These are phyloP conservation scores for Asterophora lycoperdoides DNA, from an alignment of 768 basidiomycete species.

Conservation along the genomic window DNA sequence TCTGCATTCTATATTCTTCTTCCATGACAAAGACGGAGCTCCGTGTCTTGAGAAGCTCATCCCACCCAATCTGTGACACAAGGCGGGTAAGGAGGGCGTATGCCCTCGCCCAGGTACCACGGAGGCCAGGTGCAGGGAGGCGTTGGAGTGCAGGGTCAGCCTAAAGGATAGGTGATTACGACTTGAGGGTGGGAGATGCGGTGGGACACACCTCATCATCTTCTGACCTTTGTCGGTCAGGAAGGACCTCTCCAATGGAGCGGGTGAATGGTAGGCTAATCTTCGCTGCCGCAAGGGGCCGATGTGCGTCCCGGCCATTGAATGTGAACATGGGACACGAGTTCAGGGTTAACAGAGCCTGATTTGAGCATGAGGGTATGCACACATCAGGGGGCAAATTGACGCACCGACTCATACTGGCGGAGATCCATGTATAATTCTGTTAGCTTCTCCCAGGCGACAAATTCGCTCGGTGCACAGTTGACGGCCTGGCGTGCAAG, in stretches of 20 bases:
- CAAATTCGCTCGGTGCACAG: constrained; percentile 97
- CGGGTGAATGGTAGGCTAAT: constrained; percentile 85
- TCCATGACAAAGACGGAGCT: constrained; percentile 98
- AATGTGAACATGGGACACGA: constrained; percentile 99
- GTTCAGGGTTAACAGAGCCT: constrained; percentile 88
- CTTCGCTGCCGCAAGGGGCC: constrained; percentile 72
- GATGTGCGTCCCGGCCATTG: constrained; percentile 92
- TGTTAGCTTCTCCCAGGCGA: constrained; percentile 98
- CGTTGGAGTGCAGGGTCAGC: constrained; percentile 92
- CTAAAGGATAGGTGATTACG: constrained; percentile 28
- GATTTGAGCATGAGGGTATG: constrained; percentile 9
- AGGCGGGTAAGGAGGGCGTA: constrained; percentile 88
- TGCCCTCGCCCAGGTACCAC: constrained; percentile 95
- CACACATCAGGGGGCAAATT: neutral
- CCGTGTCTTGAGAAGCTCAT: constrained; percentile 93
- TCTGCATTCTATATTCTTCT: constrained; percentile 98
- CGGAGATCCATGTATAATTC: constrained; percentile 90
- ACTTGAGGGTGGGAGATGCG: neutral
- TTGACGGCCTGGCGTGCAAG: constrained; percentile 95
- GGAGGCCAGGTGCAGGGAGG: constrained; percentile 90
- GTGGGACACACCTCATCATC: constrained; percentile 67
- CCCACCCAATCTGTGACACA: constrained; percentile 96
- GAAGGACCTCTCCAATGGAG: constrained; percentile 86
- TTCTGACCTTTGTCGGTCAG: constrained; percentile 74
- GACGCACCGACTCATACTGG: constrained; percentile 69